phyloP scores from a whole-genome alignment of 31 red algal species.

The Asparagopsis taxiformis region DNA sequence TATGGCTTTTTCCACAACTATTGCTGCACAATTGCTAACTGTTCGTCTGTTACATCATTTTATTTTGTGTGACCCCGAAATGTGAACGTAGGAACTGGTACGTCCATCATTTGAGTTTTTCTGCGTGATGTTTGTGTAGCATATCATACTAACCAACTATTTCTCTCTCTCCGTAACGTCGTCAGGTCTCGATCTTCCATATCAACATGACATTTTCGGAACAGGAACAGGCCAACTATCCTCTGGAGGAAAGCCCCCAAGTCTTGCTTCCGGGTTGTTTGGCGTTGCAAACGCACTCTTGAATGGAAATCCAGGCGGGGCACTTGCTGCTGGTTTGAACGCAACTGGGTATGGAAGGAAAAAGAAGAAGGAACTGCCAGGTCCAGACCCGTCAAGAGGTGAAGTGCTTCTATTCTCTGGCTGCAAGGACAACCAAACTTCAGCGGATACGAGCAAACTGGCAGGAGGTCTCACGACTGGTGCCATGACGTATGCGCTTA shows the following conservation, averaged over 20 bases:
- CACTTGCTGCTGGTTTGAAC: slow-evolving; percentile 40
- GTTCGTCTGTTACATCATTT: too few species aligned
- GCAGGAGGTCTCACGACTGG: slow-evolving; percentile 56
- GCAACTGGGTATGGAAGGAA: slow-evolving; percentile 15
- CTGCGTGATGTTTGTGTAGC: neutral
- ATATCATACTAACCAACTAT: neutral
- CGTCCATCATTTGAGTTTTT: neutral
- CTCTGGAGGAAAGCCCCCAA: slow-evolving; percentile 18
- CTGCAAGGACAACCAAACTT: slow-evolving; percentile 71
- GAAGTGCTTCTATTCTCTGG: slow-evolving; percentile 71
- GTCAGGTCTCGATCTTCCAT: slow-evolving; percentile 48
- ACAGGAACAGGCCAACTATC: slow-evolving; percentile 34
- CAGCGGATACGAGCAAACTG: slow-evolving; percentile 63
- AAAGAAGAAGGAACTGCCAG: slow-evolving; percentile 41
- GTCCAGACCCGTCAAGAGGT: slow-evolving; percentile 52
- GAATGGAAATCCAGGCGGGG: slow-evolving; percentile 23
- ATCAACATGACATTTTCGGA: slow-evolving; percentile 62
- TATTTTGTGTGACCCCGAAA: too few species aligned
- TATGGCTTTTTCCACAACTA: neutral
- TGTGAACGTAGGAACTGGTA: neutral
- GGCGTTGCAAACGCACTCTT: slow-evolving; percentile 32
- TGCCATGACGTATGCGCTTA: slow-evolving; percentile 64
- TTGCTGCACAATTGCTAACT: neutral
- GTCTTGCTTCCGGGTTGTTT: slow-evolving; percentile 25
- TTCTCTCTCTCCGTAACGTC: neutral